A percentile compares a stretch with the other conserved stretches of the same genome.
These are phyloP conservation scores for Peronospora farinosa DNA, from an alignment of 352 stramenopile species.

Conservation along the genomic window DNA sequence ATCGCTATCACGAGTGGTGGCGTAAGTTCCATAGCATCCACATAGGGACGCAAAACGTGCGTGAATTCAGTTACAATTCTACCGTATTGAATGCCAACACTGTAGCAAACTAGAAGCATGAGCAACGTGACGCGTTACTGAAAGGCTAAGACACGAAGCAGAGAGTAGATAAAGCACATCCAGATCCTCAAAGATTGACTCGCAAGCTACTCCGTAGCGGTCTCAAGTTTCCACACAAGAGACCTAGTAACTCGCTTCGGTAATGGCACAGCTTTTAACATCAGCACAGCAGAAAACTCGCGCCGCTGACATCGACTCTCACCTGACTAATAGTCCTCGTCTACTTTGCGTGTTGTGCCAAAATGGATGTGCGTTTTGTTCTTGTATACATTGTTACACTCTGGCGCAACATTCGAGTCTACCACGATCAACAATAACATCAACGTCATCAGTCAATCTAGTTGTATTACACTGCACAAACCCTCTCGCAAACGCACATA, in stretches of 20 bases:
- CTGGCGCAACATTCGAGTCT: constrained; percentile 75
- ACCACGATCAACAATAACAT: constrained; percentile 3
- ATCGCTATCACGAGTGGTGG: too few species aligned
- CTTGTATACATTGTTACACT: constrained; percentile 81
- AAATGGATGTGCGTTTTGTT: constrained; percentile 44
- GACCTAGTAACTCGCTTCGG: constrained; percentile 29
- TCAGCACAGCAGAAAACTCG: constrained; percentile 27
- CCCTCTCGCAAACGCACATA: constrained; percentile 37
- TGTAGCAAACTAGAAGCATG: constrained; percentile 16
- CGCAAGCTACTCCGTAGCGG: constrained; percentile 47
- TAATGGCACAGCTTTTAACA: constrained; percentile 24
- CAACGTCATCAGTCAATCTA: neutral
- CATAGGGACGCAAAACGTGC: too few species aligned
- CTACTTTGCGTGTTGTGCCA: constrained; percentile 3
- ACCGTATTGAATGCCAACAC: constrained; percentile 17
- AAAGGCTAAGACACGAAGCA: constrained; percentile 54
- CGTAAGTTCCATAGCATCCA: too few species aligned
- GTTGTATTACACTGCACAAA: neutral
- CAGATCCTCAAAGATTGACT: constrained; percentile 55
- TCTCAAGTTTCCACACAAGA: constrained; percentile 46
- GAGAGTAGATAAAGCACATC: constrained; percentile 66
- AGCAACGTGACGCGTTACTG: constrained; percentile 11
- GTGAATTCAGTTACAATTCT: constrained; percentile 46
- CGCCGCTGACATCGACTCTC: constrained; percentile 2
- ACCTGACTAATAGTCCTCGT: neutral